Conservation (phyloP, 73 alveolate species). For the Paramecium sexaurelia region DNA sequence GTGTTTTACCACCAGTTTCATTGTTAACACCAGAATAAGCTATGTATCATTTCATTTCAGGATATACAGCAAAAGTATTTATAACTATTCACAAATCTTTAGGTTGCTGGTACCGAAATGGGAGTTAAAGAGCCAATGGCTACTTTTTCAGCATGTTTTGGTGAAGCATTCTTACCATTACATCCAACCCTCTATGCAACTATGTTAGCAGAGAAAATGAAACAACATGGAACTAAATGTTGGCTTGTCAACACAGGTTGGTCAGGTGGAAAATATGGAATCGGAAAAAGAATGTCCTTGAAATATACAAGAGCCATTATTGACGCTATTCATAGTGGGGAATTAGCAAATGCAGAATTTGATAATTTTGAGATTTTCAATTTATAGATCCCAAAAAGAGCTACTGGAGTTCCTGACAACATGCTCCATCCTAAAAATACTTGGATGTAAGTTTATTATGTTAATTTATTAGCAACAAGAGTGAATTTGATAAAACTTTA, state of each 20-base stretch:
- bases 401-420: slow-evolving; percentile 82
- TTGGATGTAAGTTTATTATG: slow-evolving; percentile 65
- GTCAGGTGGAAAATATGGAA: slow-evolving; percentile 96
- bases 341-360: slow-evolving; percentile 78
- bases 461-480: slow-evolving; percentile 6
- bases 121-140: slow-evolving; percentile 95
- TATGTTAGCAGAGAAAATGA: slow-evolving; percentile 94
- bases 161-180: slow-evolving; percentile 95
- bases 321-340: slow-evolving; percentile 94
- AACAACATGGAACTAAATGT: slow-evolving; percentile 82
- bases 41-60: slow-evolving; percentile 96
- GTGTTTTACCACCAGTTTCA: slow-evolving; percentile 97
- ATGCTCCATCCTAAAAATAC: slow-evolving; percentile 76
- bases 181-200: slow-evolving; percentile 95
- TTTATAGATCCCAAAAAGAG: slow-evolving; percentile 83
- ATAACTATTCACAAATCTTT: not conserved
- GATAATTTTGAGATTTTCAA: slow-evolving; percentile 78
- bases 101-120: slow-evolving; percentile 96
- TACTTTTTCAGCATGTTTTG: slow-evolving; percentile 98
- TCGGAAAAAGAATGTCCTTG: slow-evolving; percentile 92
- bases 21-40: slow-evolving; percentile 89
- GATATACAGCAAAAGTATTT: slow-evolving; percentile 92
- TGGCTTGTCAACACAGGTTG: slow-evolving; percentile 98
- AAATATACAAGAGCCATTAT: slow-evolving; percentile 89
- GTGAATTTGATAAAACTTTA: slow-evolving; percentile 51